These are phyloP conservation scores for Lagenaria siceraria DNA, from an alignment of 306 rosid genomes.

Conservation along the genomic window DNA sequence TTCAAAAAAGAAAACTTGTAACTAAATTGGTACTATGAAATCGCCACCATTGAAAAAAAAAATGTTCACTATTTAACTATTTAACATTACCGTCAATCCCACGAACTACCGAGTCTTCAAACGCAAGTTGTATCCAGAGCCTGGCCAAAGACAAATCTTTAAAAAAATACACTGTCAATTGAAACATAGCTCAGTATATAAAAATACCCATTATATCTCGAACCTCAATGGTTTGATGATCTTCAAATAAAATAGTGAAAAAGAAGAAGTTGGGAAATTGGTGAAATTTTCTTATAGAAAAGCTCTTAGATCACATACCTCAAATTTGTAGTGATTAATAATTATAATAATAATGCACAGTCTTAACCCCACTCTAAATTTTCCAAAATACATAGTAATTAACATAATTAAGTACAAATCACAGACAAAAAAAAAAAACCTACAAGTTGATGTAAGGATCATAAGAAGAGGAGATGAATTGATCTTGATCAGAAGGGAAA, in stretches of 20 bases:
- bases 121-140: too few species aligned
- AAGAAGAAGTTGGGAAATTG: not conserved
- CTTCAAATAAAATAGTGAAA: not conserved
- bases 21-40: not conserved
- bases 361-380: not conserved
- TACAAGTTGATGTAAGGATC: conserved; percentile 5
- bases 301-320: not conserved
- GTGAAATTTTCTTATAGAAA: not conserved
- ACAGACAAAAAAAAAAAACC: not conserved
- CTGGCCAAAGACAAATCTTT: too few species aligned
- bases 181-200: too few species aligned
- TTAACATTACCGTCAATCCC: too few species aligned
- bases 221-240: not conserved
- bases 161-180: too few species aligned
- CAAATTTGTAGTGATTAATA: not conserved
- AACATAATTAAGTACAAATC: conserved; percentile 5
- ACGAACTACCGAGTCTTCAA: too few species aligned
- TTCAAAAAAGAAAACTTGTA: not conserved
- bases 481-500: not conserved
- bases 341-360: not conserved
- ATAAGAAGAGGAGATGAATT: conserved; percentile 4
- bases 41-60: not conserved
- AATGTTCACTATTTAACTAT: too few species aligned
- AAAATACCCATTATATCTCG: not conserved
- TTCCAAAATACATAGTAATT: not conserved